Conservation (phyloP, 164 flowering plant genomes). For the Umbilicus rupestris region DNA sequence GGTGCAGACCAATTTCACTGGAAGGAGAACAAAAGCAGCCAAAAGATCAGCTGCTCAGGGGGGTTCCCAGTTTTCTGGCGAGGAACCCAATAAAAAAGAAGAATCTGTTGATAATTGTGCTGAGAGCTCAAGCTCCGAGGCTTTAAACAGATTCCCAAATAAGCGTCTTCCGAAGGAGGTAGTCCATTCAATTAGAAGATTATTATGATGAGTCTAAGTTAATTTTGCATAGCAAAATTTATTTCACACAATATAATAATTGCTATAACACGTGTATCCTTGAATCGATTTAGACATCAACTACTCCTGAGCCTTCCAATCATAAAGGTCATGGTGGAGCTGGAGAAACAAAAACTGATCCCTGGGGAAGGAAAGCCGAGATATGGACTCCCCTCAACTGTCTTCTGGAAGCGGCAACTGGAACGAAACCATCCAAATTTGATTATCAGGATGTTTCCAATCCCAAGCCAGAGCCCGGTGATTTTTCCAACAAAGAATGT, state of each 20-base stretch:
- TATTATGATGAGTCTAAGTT: neutral
- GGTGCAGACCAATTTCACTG: slow-evolving; percentile 56
- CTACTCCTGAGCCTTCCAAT: slow-evolving; percentile 38
- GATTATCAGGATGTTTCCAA: slow-evolving; percentile 29
- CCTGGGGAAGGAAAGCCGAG: slow-evolving; percentile 55
- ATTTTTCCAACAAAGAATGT: slow-evolving; percentile 22
- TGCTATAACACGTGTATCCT: neutral
- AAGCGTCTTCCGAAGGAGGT: slow-evolving; percentile 46
- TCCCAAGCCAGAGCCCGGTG: slow-evolving; percentile 32
- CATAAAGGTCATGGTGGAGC: slow-evolving; percentile 25
- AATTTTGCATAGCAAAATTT: neutral
- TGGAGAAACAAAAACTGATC: slow-evolving; percentile 31
- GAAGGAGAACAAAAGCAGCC: slow-evolving; percentile 66
- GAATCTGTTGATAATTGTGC: slow-evolving; percentile 34
- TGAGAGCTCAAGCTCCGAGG: slow-evolving; percentile 61
- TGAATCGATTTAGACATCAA: slow-evolving; percentile 37
- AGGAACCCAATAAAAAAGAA: slow-evolving; percentile 44
- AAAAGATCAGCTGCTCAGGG: slow-evolving; percentile 50
- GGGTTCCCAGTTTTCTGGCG: slow-evolving; percentile 39
- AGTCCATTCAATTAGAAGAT: neutral
- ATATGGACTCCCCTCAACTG: slow-evolving; percentile 86
- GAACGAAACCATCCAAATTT: slow-evolving; percentile 57
- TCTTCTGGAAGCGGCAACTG: slow-evolving; percentile 85
- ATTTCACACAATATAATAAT: neutral
- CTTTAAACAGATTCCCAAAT: slow-evolving; percentile 30